Evolutionary conservation across 805 yeast species (phyloP).

Genomic region (Nadsonia fulvescens): DNA sequence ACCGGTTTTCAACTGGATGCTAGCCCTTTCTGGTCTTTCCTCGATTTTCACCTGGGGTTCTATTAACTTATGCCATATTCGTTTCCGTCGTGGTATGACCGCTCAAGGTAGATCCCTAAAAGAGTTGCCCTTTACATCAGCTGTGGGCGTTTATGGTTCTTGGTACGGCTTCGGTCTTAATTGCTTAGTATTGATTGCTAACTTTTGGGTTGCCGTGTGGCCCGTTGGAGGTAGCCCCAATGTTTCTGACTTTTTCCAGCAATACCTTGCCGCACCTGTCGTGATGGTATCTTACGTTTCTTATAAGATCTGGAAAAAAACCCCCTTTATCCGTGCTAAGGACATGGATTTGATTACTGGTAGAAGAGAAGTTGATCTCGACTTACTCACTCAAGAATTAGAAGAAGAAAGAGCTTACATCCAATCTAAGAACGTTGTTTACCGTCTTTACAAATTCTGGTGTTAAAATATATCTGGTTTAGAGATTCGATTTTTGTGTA

Average conservation of each 20-base stretch:
- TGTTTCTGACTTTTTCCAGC: constrained; percentile 29
- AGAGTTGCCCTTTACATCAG: constrained; percentile 41
- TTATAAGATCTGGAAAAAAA: constrained; percentile 29
- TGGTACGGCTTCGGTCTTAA: constrained; percentile 37
- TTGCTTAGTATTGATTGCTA: constrained; percentile 45
- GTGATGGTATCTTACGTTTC: constrained; percentile 28
- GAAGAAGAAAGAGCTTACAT: constrained; percentile 29
- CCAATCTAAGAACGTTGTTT: constrained; percentile 28
- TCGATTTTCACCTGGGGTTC: constrained; percentile 63
- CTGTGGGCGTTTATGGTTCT: constrained; percentile 43
- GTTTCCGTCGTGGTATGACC: constrained; percentile 35
- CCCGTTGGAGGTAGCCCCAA: constrained; percentile 42
- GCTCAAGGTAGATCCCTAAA: constrained; percentile 40
- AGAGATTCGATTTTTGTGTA: constrained; percentile 12
- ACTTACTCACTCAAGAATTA: constrained; percentile 29
- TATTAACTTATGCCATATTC: constrained; percentile 43
- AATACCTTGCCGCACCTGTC: constrained; percentile 30
- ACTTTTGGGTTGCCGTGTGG: constrained; percentile 68
- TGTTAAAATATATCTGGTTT: constrained; percentile 25
- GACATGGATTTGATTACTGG: constrained; percentile 46
- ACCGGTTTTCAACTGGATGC: constrained; percentile 48
- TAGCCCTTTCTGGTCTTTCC: constrained; percentile 56
- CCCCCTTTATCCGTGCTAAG: constrained; percentile 23
- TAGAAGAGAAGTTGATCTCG: constrained; percentile 35
- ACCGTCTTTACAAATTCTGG: constrained; percentile 25